Evolutionary conservation across 1,284 basidiomycete genomes (phyloP), one percentile per base, ranked within the genome.

Genomic region (Earliella scabrosa): DNA sequence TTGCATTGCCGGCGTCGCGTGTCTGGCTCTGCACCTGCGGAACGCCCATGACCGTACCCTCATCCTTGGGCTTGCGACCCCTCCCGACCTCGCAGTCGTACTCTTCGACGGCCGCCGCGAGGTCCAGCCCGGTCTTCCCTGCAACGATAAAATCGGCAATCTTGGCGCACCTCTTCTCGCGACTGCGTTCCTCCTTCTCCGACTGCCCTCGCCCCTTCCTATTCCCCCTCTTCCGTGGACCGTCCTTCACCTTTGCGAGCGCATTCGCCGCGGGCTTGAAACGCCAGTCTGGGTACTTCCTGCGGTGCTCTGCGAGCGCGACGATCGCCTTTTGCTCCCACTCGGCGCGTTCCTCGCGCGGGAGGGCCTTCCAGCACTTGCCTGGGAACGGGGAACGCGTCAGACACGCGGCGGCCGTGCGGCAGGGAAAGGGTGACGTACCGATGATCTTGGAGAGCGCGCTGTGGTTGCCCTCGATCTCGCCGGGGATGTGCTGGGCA

Each of bases 381-480:
- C 85, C 83, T 81, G 52, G 20, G 44, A 31, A 45, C 26, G 51
- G 20, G 24, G 51, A 45, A 54, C 55, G 54, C 48, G 50, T 51
- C 14, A 54, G 56, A 55, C 56, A 62, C 57, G 60, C 57, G 52
- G 51, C 51, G 48, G 20, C 45, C 54, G 57, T 48, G 51, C 32
- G 43, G 54, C 34, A 36, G 31, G 26, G 31, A 35, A 11, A 36
- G 35, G n/a, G 20, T n/a, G 24, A 65, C 73, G 53, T 45, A 75
- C 74, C 75, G 56, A 75, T 73, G 62, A 76, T 76, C 65, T 76
- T 72, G 45, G 73, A 87, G 47, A 89, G 77, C 18, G 88, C 90
- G 67, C 87, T 88, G 69, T 93, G 90, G 62, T 91, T 86, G 16
- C 87, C 86, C 70, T 93, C 90, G 52, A 93, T 87, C 63, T 85